Evolutionary conservation across 305 asterid species (phyloP).

Genomic region (Solanum aculeatissimum): DNA sequence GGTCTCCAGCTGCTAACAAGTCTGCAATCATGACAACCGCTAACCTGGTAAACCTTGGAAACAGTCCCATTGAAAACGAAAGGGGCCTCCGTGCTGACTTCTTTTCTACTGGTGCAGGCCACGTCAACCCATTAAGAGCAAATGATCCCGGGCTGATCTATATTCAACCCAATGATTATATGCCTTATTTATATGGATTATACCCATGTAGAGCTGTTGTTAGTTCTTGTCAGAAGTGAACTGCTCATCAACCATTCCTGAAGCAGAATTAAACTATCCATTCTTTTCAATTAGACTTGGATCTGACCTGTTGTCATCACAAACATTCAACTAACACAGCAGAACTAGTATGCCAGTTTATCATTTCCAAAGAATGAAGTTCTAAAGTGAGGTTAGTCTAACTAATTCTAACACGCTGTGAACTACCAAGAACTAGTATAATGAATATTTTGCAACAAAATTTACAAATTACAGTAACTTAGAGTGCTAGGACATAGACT

Average conservation of each 20-base stretch:
- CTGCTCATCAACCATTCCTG: conserved; percentile 1
- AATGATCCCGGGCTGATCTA: conserved; percentile 2
- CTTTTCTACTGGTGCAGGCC: background rate
- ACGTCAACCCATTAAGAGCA: background rate
- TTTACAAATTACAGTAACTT: background rate
- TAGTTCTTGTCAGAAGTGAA: background rate
- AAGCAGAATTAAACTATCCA: conserved; percentile 4
- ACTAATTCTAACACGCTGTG: background rate
- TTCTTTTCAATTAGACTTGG: background rate
- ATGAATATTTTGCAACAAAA: background rate
- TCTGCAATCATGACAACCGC: background rate
- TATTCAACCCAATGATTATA: background rate
- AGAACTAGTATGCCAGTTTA: background rate
- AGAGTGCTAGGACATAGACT: background rate
- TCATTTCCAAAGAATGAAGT: background rate
- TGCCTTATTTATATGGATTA: background rate
- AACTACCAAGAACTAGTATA: background rate
- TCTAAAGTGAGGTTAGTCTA: background rate
- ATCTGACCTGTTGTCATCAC: background rate
- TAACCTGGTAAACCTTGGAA: background rate
- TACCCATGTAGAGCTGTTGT: background rate
- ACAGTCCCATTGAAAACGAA: background rate
- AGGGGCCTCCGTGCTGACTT: background rate
- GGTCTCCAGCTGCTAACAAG: conserved; percentile 2
- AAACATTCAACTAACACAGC: background rate